These are phyloP conservation scores for Paraphaeosphaeria sporulosa DNA, from an alignment of 2,329 filamentous ascomycete genomes.

Conservation along the genomic window DNA sequence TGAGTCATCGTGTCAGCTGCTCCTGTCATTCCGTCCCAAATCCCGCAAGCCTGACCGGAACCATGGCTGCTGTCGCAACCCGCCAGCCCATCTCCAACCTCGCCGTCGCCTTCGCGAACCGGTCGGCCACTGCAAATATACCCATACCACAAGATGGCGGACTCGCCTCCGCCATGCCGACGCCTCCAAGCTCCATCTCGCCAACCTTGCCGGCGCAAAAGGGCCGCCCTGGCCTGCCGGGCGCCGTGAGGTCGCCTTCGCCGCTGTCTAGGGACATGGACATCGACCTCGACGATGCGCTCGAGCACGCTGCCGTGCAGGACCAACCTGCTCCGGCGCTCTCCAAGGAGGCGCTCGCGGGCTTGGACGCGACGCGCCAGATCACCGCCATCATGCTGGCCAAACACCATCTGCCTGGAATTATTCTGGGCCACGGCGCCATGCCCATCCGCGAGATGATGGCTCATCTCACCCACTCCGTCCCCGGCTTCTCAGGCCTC, in stretches of 20 bases:
- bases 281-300: constrained; percentile 79
- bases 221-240: constrained; percentile 65
- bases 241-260: constrained; percentile 54
- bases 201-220: constrained; percentile 84
- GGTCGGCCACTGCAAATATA: constrained; percentile 36
- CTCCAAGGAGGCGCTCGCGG: constrained; percentile 61
- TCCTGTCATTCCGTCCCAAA: constrained; percentile 19
- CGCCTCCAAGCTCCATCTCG: constrained; percentile 94
- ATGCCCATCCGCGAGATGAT: constrained; percentile 95
- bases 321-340: constrained; percentile 52
- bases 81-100: constrained; percentile 51
- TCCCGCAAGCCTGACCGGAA: constrained; percentile 20
- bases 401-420: constrained; percentile 87
- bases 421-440: constrained; percentile 87
- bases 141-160: constrained; percentile 41
- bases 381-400: constrained; percentile 88
- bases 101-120: constrained; percentile 48
- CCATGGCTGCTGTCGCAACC: constrained; percentile 47
- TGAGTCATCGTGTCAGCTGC: constrained; percentile 43
- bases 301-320: constrained; percentile 59
- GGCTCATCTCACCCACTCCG: constrained; percentile 89
- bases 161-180: constrained; percentile 64
- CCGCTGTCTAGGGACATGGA: constrained; percentile 76
- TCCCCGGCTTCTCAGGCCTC: constrained; percentile 90
- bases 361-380: constrained; percentile 75